Percentiles rank a stretch among this genome's conserved stretches.
phyloP scores from a whole-genome alignment of 257 asterid species.

The Salvia splendens region DNA sequence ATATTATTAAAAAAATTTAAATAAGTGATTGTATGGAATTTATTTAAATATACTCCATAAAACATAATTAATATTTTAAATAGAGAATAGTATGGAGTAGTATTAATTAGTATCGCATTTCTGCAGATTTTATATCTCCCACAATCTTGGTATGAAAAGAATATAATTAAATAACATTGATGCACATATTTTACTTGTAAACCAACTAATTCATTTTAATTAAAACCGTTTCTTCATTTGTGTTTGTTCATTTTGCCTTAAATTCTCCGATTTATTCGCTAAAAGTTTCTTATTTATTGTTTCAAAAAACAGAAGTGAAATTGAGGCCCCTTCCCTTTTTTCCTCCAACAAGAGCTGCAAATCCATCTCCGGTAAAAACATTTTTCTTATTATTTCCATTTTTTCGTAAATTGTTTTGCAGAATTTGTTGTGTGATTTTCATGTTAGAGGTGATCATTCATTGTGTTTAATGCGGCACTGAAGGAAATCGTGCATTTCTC shows the following conservation, averaged over 20 bases:
- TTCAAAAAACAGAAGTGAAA: conserved; percentile 19
- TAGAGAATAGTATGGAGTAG: too few species aligned
- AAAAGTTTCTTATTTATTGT: not conserved
- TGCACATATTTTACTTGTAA: too few species aligned
- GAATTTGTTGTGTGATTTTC: not conserved
- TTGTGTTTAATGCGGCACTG: not conserved
- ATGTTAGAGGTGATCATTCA: not conserved
- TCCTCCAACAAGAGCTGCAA: conserved; percentile 30
- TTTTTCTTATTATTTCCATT: not conserved
- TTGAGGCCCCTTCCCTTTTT: conserved; percentile 19
- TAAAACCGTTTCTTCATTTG: not conserved
- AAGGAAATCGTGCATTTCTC: conserved; percentile 16
- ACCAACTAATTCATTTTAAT: not conserved
- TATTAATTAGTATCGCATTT: too few species aligned
- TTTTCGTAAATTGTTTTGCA: not conserved
- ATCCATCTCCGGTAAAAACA: conserved; percentile 36
- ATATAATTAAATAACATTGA: too few species aligned
- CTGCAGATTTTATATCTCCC: too few species aligned
- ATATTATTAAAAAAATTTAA: too few species aligned
- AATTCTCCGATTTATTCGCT: conserved; percentile 36
- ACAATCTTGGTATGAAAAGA: too few species aligned
- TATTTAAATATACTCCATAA: too few species aligned
- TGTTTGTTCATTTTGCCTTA: conserved; percentile 23
- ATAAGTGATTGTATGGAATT: too few species aligned
- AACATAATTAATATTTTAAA: too few species aligned